phyloP scores from a whole-genome alignment of 768 basidiomycete genomes.

The Polyporus arcularius region DNA sequence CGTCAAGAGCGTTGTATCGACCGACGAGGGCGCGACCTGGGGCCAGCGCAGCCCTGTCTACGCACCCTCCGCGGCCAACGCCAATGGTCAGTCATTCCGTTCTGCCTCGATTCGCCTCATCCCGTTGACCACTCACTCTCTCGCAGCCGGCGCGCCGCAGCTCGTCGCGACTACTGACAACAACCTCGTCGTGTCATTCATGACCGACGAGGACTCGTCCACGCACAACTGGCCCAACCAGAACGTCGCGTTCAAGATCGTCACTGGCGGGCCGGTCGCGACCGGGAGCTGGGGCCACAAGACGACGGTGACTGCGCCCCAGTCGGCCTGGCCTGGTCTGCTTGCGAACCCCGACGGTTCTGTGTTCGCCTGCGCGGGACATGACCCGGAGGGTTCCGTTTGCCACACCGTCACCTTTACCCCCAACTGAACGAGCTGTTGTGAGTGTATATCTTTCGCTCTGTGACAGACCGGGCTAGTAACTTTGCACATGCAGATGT shows the following conservation, averaged over 20 bases:
- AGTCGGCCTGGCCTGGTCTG: not conserved
- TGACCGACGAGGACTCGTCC: not conserved
- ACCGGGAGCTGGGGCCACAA: not conserved
- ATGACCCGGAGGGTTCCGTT: not conserved
- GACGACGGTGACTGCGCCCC: not conserved
- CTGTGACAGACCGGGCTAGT: too few relatives aligned
- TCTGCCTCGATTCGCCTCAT: not conserved
- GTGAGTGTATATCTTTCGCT: too few relatives aligned
- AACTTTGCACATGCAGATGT: too few relatives aligned
- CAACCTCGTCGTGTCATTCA: constrained; percentile 1
- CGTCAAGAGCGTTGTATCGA: constrained; percentile 1
- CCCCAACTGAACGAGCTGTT: too few relatives aligned
- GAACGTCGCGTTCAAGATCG: constrained; percentile 1
- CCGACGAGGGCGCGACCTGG: not conserved
- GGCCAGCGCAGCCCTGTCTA: not conserved
- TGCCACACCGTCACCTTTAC: not conserved
- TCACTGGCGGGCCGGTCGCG: not conserved
- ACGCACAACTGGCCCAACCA: not conserved
- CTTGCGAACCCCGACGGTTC: not conserved
- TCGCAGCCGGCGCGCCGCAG: constrained; percentile 1
- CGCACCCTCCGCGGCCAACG: not conserved
- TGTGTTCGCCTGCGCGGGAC: not conserved
- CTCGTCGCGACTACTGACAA: not conserved
- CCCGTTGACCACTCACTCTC: not conserved
- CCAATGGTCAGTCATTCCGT: not conserved